These are phyloP conservation scores for Vitellaria paradoxa DNA, from an alignment of 179 eudicot species.

Conservation along the genomic window DNA sequence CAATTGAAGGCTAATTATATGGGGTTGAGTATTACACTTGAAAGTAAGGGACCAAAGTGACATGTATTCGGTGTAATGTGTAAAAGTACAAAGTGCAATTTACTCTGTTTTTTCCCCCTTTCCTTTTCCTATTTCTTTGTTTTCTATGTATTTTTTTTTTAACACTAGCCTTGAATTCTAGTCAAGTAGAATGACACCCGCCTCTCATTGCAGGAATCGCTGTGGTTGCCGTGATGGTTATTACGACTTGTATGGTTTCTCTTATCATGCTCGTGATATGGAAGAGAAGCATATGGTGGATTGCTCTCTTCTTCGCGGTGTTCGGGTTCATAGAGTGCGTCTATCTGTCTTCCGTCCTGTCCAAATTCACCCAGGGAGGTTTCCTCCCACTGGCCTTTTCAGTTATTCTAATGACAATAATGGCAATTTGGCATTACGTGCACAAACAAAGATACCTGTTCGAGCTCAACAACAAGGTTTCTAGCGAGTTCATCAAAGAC, in stretches of 20 bases:
- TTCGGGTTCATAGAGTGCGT: slow-evolving; percentile 28
- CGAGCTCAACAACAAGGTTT: slow-evolving; percentile 49
- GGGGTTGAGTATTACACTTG: too few species aligned
- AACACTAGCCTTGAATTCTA: too few species aligned
- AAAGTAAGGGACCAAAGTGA: too few species aligned
- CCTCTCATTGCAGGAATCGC: slow-evolving; percentile 34
- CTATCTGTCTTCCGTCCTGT: slow-evolving; percentile 43
- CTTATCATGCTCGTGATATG: slow-evolving; percentile 52
- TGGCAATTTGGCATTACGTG: slow-evolving; percentile 51
- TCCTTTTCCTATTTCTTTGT: too few species aligned
- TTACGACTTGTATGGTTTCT: slow-evolving; percentile 27
- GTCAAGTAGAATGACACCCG: too few species aligned
- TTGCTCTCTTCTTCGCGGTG: slow-evolving; percentile 25
- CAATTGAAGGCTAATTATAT: too few species aligned
- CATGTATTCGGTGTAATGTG: too few species aligned
- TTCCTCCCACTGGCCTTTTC: slow-evolving; percentile 42
- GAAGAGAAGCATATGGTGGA: slow-evolving; percentile 36
- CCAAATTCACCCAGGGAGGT: slow-evolving; percentile 49
- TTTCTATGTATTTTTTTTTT: too few species aligned
- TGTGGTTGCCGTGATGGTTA: slow-evolving; percentile 37
- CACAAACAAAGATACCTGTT: slow-evolving; percentile 32
- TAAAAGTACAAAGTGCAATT: too few species aligned
- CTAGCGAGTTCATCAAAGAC: slow-evolving; percentile 25
- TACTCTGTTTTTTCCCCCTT: too few species aligned
- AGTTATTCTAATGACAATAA: slow-evolving; percentile 28